Conservation (phyloP, 2,329 filamentous ascomycete species). For the Lachnellula subtilissima region DNA sequence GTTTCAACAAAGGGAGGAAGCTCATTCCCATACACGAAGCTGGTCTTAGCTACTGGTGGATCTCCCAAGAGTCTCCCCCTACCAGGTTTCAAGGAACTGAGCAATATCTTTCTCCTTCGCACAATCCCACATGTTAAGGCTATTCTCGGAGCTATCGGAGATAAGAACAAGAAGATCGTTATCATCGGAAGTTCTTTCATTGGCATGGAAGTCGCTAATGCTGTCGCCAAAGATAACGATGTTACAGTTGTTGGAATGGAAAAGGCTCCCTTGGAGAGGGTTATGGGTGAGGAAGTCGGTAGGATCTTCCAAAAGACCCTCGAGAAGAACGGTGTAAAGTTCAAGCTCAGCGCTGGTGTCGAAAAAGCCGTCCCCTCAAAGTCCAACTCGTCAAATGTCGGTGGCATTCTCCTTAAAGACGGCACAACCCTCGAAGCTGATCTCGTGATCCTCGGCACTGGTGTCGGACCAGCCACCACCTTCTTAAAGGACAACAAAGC, state of each 20-base stretch:
- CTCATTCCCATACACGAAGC: slow-evolving; percentile 74
- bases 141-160: slow-evolving; percentile 75
- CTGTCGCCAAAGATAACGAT: slow-evolving; percentile 71
- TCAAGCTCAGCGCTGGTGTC: slow-evolving; percentile 75
- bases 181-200: slow-evolving; percentile 94
- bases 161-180: slow-evolving; percentile 86
- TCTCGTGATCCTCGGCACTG: slow-evolving; percentile 85
- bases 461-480: slow-evolving; percentile 79
- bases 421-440: slow-evolving; percentile 82
- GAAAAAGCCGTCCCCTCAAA: slow-evolving; percentile 73
- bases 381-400: slow-evolving; percentile 66
- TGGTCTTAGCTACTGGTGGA: slow-evolving; percentile 86
- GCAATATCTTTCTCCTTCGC: slow-evolving; percentile 82
- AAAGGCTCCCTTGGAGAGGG: slow-evolving; percentile 73
- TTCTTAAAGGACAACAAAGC: slow-evolving; percentile 70
- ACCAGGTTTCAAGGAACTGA: slow-evolving; percentile 77
- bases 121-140: slow-evolving; percentile 70
- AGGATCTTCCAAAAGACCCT: slow-evolving; percentile 72
- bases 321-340: slow-evolving; percentile 84
- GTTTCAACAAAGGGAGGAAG: slow-evolving; percentile 72
- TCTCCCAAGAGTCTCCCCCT: slow-evolving; percentile 71
- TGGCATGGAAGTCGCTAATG: slow-evolving; percentile 93
- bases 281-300: slow-evolving; percentile 80
- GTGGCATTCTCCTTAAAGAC: slow-evolving; percentile 76
- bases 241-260: slow-evolving; percentile 91